Evolutionary conservation across 163 green algal genomes (phyloP).

Genomic region (Volvox carteri): DNA sequence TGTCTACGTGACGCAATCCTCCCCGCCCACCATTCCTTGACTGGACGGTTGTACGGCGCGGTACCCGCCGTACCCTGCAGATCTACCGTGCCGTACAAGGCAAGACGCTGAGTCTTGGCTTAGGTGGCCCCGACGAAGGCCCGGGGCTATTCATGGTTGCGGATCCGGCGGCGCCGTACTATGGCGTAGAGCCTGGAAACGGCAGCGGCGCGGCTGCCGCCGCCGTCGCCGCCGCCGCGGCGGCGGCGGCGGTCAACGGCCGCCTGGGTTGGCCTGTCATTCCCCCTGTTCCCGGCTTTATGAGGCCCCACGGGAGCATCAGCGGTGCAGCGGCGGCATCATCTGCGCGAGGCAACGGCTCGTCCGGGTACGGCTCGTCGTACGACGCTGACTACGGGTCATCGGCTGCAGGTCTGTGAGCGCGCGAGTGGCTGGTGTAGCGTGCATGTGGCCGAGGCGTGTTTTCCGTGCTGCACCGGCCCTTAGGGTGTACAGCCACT

Average conservation of each 20-base stretch:
- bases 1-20: too few relatives aligned
- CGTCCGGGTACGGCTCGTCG: neutral
- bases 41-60: neutral
- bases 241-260: constrained; percentile 16
- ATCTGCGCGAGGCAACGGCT: neutral
- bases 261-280: constrained; percentile 10
- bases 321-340: neutral
- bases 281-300: neutral
- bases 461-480: too few relatives aligned
- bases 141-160: constrained; percentile 31
- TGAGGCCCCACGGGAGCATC: neutral
- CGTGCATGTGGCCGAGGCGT: too few relatives aligned
- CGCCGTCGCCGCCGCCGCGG: neutral
- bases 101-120: constrained; percentile 37
- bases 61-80: neutral
- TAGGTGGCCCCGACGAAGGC: constrained; percentile 32
- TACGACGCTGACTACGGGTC: constrained; percentile 18
- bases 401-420: neutral
- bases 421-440: neutral
- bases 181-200: constrained; percentile 23
- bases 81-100: constrained; percentile 38
- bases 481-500: too few relatives aligned
- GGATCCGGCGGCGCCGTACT: constrained; percentile 49
- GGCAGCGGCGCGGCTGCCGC: constrained; percentile 20
- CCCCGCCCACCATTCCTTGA: too few relatives aligned